Evolutionary conservation across 2,329 filamentous ascomycete genomes (phyloP).

Genomic region (Verticillium longisporum): DNA sequence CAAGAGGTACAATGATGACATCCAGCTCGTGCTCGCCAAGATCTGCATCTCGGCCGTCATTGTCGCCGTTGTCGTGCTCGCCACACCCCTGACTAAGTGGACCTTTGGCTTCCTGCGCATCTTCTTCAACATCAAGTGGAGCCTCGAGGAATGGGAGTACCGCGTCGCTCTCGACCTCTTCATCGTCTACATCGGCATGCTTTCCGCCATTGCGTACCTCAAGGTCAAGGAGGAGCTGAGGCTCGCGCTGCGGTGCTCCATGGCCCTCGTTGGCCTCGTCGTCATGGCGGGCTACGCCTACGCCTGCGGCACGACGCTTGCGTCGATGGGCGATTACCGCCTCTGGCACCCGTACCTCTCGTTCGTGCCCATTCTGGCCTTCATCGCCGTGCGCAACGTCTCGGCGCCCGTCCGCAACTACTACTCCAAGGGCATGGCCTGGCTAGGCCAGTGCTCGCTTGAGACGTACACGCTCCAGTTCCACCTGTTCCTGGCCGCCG

Average conservation of each 20-base stretch:
- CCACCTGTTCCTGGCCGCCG: constrained; percentile 55
- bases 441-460: constrained; percentile 48
- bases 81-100: constrained; percentile 22
- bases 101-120: constrained; percentile 21
- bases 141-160: constrained; percentile 40
- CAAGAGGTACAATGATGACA: constrained; percentile 31
- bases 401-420: constrained; percentile 10
- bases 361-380: constrained; percentile 44
- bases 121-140: constrained; percentile 40
- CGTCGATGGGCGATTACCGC: constrained; percentile 34
- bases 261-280: neutral
- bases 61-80: constrained; percentile 23
- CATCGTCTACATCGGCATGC: constrained; percentile 49
- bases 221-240: neutral
- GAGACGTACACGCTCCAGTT: constrained; percentile 55
- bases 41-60: constrained; percentile 34
- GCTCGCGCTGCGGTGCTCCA: neutral
- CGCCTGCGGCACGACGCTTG: neutral
- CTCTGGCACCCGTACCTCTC: constrained; percentile 45
- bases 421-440: constrained; percentile 34
- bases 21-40: constrained; percentile 36
- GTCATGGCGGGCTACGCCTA: neutral
- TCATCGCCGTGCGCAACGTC: constrained; percentile 43
- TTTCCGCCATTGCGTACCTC: constrained; percentile 26
- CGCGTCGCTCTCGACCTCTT: constrained; percentile 45